phyloP scores from a whole-genome alignment of 208 protist genomes.

The Leptomonas seymouri region DNA sequence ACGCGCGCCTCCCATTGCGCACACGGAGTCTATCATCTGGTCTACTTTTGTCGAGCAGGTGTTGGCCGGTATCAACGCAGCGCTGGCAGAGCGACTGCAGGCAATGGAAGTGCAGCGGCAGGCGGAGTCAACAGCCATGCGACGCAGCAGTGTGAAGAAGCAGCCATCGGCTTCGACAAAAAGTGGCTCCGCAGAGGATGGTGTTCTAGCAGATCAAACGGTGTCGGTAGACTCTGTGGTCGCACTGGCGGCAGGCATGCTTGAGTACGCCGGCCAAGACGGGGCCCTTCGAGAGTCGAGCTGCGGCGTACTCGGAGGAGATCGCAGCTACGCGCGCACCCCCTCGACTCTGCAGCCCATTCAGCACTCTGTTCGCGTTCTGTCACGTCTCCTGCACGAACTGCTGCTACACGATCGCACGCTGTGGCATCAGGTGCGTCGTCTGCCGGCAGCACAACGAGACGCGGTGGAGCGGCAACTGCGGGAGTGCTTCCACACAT shows the following conservation, averaged over 20 bases:
- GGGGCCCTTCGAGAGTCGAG: slow-evolving; percentile 33
- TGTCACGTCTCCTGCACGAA: slow-evolving; percentile 50
- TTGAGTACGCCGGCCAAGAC: slow-evolving; percentile 24
- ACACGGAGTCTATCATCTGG: slow-evolving; percentile 28
- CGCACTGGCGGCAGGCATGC: slow-evolving; percentile 12
- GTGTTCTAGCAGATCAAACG: background rate
- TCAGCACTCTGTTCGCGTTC: slow-evolving; percentile 27
- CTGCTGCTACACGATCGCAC: slow-evolving; percentile 57
- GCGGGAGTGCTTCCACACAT: slow-evolving; percentile 48
- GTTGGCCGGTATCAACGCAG: slow-evolving; percentile 19
- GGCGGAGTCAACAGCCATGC: slow-evolving; percentile 27
- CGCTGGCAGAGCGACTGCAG: slow-evolving; percentile 29
- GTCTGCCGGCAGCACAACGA: slow-evolving; percentile 30
- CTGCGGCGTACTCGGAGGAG: background rate
- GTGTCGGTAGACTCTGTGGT: slow-evolving; percentile 16
- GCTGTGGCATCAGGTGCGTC: slow-evolving; percentile 56
- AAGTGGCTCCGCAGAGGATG: background rate
- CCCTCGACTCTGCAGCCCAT: slow-evolving; percentile 22
- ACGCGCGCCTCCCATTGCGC: background rate
- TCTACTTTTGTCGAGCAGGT: slow-evolving; percentile 27
- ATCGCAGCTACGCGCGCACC: background rate
- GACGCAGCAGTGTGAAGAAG: background rate
- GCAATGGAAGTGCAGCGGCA: slow-evolving; percentile 14
- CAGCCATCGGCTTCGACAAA: background rate
- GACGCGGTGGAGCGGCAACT: slow-evolving; percentile 45